Conservation (phyloP, 192 early-diverging fungal genomes). For the Lobosporangium transversale region DNA sequence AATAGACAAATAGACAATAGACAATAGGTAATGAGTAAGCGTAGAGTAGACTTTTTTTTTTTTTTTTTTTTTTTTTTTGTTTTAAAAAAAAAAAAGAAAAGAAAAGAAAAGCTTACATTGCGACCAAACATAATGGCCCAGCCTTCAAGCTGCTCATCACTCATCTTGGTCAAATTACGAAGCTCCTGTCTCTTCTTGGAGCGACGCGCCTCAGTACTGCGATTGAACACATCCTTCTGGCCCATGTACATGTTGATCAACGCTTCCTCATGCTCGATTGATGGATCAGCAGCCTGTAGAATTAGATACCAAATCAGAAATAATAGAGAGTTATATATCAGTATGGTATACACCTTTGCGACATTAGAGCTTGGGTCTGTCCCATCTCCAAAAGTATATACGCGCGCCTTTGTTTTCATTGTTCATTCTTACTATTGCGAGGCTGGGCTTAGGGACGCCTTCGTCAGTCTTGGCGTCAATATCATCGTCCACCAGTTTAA, state of each 20-base stretch:
- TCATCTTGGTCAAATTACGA: conserved; percentile 74
- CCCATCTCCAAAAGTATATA: no score
- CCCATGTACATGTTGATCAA: conserved; percentile 69
- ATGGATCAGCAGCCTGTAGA: conserved; percentile 61
- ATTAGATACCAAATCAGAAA: no score
- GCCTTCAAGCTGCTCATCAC: conserved; percentile 93
- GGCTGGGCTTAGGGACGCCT: conserved; percentile 7
- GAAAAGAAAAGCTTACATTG: conserved; percentile 68
- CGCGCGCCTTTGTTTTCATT: no score
- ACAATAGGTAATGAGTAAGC: neutral
- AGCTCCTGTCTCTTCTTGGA: conserved; percentile 67
- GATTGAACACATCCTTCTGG: conserved; percentile 73
- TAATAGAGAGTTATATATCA: neutral
- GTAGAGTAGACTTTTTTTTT: no score
- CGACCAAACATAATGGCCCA: conserved; percentile 90
- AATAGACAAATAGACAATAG: conserved; percentile 10
- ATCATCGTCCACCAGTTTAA: conserved; percentile 66
- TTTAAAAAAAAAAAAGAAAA: no score
- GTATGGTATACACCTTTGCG: no score
- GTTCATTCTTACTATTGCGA: no score
- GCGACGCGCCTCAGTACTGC: conserved; percentile 66
- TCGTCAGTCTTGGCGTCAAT: conserved; percentile 56
- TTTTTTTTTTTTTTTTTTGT: no score
- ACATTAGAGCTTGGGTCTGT: no score
- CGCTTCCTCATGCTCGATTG: conserved; percentile 66